These are phyloP conservation scores for Thamnidium elegans DNA, from an alignment of 192 early-diverging fungal species.

Conservation along the genomic window DNA sequence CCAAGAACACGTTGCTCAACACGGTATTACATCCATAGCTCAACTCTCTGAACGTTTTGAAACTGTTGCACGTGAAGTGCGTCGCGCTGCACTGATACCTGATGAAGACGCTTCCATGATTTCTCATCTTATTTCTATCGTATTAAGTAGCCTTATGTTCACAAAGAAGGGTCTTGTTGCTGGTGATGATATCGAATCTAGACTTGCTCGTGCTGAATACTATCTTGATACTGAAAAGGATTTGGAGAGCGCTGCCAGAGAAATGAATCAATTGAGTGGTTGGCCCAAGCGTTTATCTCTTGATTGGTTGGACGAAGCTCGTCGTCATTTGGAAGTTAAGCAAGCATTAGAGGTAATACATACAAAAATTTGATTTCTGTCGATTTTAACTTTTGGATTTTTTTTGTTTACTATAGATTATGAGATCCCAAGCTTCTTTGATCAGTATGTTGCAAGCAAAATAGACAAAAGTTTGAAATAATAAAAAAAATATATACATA, in stretches of 20 bases:
- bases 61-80: conserved; percentile 64
- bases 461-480: conserved; percentile 3
- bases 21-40: conserved; percentile 63
- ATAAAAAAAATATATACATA: too few species aligned
- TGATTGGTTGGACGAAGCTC: conserved; percentile 85
- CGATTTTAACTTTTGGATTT: neutral
- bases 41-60: conserved; percentile 73
- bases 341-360: conserved; percentile 76
- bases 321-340: conserved; percentile 81
- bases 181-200: conserved; percentile 84
- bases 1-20: conserved; percentile 52
- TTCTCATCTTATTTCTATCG: conserved; percentile 71
- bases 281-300: conserved; percentile 84
- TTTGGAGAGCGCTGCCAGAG: conserved; percentile 81
- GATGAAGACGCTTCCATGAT: conserved; percentile 79
- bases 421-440: conserved; percentile 23
- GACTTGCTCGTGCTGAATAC: conserved; percentile 75
- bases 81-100: conserved; percentile 79
- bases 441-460: conserved; percentile 28
- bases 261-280: conserved; percentile 88
- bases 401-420: conserved; percentile 2
- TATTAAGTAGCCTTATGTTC: conserved; percentile 76
- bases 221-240: conserved; percentile 69
- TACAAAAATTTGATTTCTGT: neutral
- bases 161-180: conserved; percentile 80